A percentile compares a stretch with the other conserved stretches of the same genome.
Evolutionary conservation across 352 stramenopile species (phyloP).

Genomic region (Pythium aquatile): DNA sequence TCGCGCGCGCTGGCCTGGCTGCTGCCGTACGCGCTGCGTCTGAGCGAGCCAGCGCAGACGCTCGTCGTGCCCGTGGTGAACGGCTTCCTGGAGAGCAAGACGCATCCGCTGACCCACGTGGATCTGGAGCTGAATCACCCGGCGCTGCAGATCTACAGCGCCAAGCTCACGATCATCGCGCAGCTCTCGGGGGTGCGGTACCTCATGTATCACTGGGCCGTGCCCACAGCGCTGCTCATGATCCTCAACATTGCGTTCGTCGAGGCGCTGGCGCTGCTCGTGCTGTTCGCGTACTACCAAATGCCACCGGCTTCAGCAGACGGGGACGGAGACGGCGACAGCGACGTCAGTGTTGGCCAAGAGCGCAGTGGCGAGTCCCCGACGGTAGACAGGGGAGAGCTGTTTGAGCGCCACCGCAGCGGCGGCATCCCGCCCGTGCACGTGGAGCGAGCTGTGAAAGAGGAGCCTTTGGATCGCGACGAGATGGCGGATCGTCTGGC

Average conservation of each 20-base stretch:
- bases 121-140: conserved; percentile 65
- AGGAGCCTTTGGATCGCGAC: conserved; percentile 28
- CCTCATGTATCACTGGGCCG: conserved; percentile 86
- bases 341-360: conserved; percentile 5
- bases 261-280: conserved; percentile 57
- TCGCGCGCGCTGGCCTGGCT: conserved; percentile 45
- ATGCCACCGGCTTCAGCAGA: conserved; percentile 27
- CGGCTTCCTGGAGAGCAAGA: conserved; percentile 55
- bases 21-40: conserved; percentile 49
- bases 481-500: background rate
- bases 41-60: conserved; percentile 57
- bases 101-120: conserved; percentile 51
- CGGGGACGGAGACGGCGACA: conserved; percentile 11
- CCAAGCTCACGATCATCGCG: conserved; percentile 78
- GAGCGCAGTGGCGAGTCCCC: conserved; percentile 2
- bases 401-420: conserved; percentile 26
- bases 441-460: conserved; percentile 38
- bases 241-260: conserved; percentile 81
- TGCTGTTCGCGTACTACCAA: conserved; percentile 67
- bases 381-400: conserved; percentile 25
- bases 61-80: conserved; percentile 62
- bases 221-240: conserved; percentile 64
- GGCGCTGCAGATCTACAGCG: conserved; percentile 64
- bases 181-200: conserved; percentile 80
- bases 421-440: conserved; percentile 34